A percentile compares a stretch with the other conserved stretches of the same genome.
These are phyloP conservation scores for Rheum nobile DNA, from an alignment of 148 eudicot genomes.

Conservation along the genomic window DNA sequence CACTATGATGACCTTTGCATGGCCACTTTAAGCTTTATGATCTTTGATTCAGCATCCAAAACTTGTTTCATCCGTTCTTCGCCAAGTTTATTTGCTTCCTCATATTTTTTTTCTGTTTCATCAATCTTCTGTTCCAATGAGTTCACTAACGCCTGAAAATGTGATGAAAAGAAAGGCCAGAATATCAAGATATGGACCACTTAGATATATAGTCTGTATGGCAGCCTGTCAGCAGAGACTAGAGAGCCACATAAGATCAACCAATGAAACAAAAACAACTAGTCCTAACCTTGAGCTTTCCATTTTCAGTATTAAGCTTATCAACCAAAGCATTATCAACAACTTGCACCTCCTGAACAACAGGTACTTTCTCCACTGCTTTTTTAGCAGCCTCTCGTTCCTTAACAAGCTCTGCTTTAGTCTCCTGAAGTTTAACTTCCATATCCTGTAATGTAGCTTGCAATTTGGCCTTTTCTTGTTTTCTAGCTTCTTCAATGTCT, in stretches of 20 bases:
- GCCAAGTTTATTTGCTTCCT: conserved; percentile 78
- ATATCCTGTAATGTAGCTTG: conserved; percentile 61
- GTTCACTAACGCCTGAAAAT: conserved; percentile 60
- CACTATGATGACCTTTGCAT: conserved; percentile 65
- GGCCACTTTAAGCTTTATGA: conserved; percentile 61
- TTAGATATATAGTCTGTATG: neutral
- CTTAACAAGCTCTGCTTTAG: conserved; percentile 57
- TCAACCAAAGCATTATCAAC: conserved; percentile 57
- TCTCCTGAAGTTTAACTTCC: conserved; percentile 64
- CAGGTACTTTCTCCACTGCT: conserved; percentile 55
- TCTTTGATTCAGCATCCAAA: conserved; percentile 69
- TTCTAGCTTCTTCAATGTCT: conserved; percentile 86
- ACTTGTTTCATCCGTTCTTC: conserved; percentile 95
- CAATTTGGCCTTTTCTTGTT: conserved; percentile 73
- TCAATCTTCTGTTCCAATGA: conserved; percentile 74
- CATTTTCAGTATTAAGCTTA: conserved; percentile 79
- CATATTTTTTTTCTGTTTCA: conserved; percentile 87
- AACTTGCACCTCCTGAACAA: conserved; percentile 79
- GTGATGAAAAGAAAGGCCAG: neutral
- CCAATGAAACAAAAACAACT: conserved; percentile 2
- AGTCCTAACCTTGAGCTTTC: conserved; percentile 63
- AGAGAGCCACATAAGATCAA: neutral
- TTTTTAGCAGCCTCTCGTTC: conserved; percentile 61
- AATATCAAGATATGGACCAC: conserved; percentile 1
- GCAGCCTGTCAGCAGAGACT: neutral